phyloP scores from a whole-genome alignment of 2,329 filamentous ascomycete genomes.

The Penicillium sp. region DNA sequence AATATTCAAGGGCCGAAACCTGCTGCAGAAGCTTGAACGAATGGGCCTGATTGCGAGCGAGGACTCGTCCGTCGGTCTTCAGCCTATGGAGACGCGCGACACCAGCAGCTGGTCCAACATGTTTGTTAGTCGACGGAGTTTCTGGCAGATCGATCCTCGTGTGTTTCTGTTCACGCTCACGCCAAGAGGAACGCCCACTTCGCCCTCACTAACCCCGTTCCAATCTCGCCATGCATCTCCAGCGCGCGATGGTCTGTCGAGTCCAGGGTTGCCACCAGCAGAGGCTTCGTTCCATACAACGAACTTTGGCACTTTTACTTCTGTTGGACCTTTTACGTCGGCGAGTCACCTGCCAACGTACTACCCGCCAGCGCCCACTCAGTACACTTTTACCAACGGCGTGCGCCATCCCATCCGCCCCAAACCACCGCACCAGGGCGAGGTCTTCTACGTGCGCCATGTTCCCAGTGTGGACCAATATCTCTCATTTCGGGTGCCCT shows the following conservation, averaged over 20 bases:
- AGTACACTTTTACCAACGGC: conserved; percentile 77
- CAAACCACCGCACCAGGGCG: conserved; percentile 86
- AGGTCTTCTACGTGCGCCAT: conserved; percentile 87
- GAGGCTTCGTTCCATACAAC: conserved; percentile 41
- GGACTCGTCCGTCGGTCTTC: conserved; percentile 72
- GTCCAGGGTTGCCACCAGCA: conserved; percentile 13
- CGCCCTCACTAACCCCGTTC: conserved; percentile 53
- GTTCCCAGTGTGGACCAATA: conserved; percentile 81
- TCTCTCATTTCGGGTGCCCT: conserved; percentile 81
- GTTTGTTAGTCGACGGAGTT: conserved; percentile 78
- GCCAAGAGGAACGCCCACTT: conserved; percentile 56
- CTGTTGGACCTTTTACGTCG: conserved; percentile 73
- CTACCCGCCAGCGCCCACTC: conserved; percentile 79
- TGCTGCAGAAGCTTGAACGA: conserved; percentile 86
- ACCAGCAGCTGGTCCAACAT: conserved; percentile 72
- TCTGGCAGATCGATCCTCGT: conserved; percentile 89
- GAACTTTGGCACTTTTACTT: conserved; percentile 31
- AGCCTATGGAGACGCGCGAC: conserved; percentile 59
- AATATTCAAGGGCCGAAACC: conserved; percentile 78
- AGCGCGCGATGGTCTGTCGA: conserved; percentile 34
- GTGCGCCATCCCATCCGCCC: conserved; percentile 83
- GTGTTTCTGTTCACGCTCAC: conserved; percentile 86
- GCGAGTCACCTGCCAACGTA: conserved; percentile 86
- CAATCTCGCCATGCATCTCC: conserved; percentile 56
- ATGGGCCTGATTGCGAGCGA: conserved; percentile 83